Conservation (phyloP, 169 alveolate genomes). For the Plasmodium berghei region DNA sequence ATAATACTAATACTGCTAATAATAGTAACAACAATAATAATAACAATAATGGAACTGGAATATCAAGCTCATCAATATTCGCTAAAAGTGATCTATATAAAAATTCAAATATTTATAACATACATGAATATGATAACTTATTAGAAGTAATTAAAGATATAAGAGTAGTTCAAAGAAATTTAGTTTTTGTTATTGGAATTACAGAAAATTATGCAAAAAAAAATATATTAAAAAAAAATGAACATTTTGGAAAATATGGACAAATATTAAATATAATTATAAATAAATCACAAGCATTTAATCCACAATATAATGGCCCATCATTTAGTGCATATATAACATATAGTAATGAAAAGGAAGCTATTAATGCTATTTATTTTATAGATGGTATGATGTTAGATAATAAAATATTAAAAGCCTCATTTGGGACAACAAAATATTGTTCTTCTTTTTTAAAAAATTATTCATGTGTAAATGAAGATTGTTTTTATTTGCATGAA, state of each 20-base stretch:
- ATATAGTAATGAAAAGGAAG: slow-evolving; percentile 91
- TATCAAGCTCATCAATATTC: neutral
- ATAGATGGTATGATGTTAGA: slow-evolving; percentile 92
- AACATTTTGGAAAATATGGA: slow-evolving; percentile 93
- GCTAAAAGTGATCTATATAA: slow-evolving; percentile 46
- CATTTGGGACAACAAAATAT: slow-evolving; percentile 96
- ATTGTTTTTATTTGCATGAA: slow-evolving; percentile 93
- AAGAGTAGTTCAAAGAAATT: slow-evolving; percentile 91
- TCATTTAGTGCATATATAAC: slow-evolving; percentile 94
- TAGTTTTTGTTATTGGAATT: slow-evolving; percentile 92
- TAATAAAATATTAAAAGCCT: slow-evolving; percentile 91
- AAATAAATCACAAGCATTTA: slow-evolving; percentile 89
- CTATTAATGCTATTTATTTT: slow-evolving; percentile 92
- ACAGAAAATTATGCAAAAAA: slow-evolving; percentile 88
- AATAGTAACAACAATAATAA: neutral
- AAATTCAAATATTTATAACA: slow-evolving; percentile 53
- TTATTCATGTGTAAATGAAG: slow-evolving; percentile 90
- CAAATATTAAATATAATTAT: slow-evolving; percentile 89
- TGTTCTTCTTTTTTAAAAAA: slow-evolving; percentile 92
- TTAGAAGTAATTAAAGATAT: slow-evolving; percentile 85
- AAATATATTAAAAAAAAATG: slow-evolving; percentile 88
- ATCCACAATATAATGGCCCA: slow-evolving; percentile 88
- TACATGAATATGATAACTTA: slow-evolving; percentile 47
- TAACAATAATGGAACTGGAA: neutral
- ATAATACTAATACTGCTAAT: slow-evolving; percentile 12